phyloP scores from a whole-genome alignment of 192 early-diverging fungal species.

The Entomortierella beljakovae region DNA sequence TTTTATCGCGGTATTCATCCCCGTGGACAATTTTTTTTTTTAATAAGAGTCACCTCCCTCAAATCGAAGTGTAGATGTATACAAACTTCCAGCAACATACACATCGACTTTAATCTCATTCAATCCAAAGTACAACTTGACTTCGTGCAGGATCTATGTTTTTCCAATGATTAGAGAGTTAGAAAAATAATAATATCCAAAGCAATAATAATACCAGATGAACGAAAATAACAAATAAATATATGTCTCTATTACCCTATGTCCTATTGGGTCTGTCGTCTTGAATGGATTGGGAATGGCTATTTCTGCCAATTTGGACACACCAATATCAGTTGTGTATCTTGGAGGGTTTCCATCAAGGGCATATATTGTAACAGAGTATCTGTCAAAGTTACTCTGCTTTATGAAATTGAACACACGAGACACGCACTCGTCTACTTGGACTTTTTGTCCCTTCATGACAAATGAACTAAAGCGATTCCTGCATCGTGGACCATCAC shows the following conservation, averaged over 20 bases:
- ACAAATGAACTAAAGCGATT: conserved; percentile 27
- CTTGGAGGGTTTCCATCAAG: not conserved
- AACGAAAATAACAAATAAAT: not conserved
- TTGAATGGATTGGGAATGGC: not conserved
- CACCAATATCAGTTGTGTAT: not conserved
- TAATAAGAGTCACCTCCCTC: not conserved
- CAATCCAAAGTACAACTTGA: not conserved
- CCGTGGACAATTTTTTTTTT: not conserved
- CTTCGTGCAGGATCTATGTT: not conserved
- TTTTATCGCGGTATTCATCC: too few species aligned
- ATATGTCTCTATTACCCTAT: not conserved
- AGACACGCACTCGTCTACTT: conserved; percentile 19
- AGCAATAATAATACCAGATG: too few species aligned
- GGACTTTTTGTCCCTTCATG: conserved; percentile 16
- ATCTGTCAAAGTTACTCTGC: not conserved
- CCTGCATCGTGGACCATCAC: conserved; percentile 3
- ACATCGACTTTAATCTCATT: not conserved
- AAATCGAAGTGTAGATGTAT: not conserved
- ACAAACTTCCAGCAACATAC: not conserved
- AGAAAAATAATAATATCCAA: not conserved
- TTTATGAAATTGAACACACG: not conserved
- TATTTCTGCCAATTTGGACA: not conserved
- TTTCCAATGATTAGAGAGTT: not conserved
- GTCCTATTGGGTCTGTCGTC: not conserved
- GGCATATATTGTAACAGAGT: not conserved